phyloP scores from a whole-genome alignment of 2,329 filamentous ascomycete species.

The Colletotrichum musicola region DNA sequence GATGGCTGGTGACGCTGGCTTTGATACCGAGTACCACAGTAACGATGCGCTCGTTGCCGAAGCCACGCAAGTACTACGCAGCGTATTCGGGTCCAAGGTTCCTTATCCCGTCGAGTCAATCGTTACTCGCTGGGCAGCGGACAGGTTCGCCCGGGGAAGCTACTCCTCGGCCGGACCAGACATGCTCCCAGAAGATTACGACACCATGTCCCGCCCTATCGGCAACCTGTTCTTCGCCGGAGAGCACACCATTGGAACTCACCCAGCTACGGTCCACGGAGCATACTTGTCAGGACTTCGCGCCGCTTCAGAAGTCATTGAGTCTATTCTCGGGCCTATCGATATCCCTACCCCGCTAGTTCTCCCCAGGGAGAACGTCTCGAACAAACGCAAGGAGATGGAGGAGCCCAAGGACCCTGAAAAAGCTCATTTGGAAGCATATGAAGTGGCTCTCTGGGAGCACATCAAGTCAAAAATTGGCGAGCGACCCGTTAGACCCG shows the following conservation, averaged over 20 bases:
- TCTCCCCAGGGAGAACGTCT: slow-evolving; percentile 68
- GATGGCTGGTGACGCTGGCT: slow-evolving; percentile 95
- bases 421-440: slow-evolving; percentile 66
- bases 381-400: slow-evolving; percentile 68
- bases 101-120: slow-evolving; percentile 87
- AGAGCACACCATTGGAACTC: slow-evolving; percentile 94
- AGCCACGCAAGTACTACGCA: slow-evolving; percentile 81
- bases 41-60: slow-evolving; percentile 84
- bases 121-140: slow-evolving; percentile 91
- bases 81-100: slow-evolving; percentile 78
- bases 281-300: slow-evolving; percentile 94
- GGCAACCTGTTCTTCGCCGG: slow-evolving; percentile 95
- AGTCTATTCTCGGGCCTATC: slow-evolving; percentile 85
- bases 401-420: slow-evolving; percentile 60
- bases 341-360: slow-evolving; percentile 82
- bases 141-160: slow-evolving; percentile 91
- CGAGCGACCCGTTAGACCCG: slow-evolving; percentile 78
- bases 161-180: slow-evolving; percentile 93
- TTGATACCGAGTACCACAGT: slow-evolving; percentile 82
- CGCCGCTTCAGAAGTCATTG: slow-evolving; percentile 87
- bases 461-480: slow-evolving; percentile 73
- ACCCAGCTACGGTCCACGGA: slow-evolving; percentile 96
- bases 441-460: slow-evolving; percentile 67
- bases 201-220: slow-evolving; percentile 85
- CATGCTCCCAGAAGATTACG: slow-evolving; percentile 89